These are phyloP conservation scores for Nakataea oryzae DNA, from an alignment of 2,329 filamentous ascomycete genomes.

Conservation along the genomic window DNA sequence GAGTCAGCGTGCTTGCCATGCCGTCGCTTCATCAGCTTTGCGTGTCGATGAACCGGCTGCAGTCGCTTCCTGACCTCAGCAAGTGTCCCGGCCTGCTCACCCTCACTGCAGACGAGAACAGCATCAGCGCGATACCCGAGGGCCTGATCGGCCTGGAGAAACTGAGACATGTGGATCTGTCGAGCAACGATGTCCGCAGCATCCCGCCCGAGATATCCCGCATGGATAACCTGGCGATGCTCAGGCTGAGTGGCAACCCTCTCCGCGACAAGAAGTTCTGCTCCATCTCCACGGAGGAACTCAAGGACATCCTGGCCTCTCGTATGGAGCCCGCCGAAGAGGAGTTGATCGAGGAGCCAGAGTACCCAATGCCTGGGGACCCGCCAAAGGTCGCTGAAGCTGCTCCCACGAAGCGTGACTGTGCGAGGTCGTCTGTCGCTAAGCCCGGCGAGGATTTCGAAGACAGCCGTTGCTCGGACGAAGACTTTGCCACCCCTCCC, in stretches of 20 bases:
- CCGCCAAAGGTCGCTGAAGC: not conserved
- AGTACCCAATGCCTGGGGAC: not conserved
- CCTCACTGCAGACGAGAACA: conserved; percentile 73
- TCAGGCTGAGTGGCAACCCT: conserved; percentile 82
- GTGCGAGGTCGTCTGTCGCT: not conserved
- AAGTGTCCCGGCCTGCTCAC: conserved; percentile 64
- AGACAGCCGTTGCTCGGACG: conserved; percentile 38
- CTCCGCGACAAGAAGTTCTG: conserved; percentile 80
- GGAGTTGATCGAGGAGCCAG: not conserved
- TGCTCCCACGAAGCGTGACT: conserved; percentile 3
- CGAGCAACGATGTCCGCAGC: conserved; percentile 69
- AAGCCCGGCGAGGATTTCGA: conserved; percentile 22
- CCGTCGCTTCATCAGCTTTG: conserved; percentile 65
- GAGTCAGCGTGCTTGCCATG: conserved; percentile 40
- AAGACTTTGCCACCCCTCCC: conserved; percentile 47
- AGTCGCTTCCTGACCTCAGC: conserved; percentile 61
- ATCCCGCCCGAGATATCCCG: conserved; percentile 67
- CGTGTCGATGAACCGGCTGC: conserved; percentile 72
- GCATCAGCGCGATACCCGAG: conserved; percentile 61
- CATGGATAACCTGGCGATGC: conserved; percentile 67
- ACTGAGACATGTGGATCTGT: conserved; percentile 71
- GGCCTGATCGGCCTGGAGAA: conserved; percentile 60
- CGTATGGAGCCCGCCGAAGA: conserved; percentile 48
- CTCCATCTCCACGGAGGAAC: conserved; percentile 66
- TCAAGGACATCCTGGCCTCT: conserved; percentile 63